Conservation (phyloP, 2,329 filamentous ascomycete species). For the Pleomassaria siparia region DNA sequence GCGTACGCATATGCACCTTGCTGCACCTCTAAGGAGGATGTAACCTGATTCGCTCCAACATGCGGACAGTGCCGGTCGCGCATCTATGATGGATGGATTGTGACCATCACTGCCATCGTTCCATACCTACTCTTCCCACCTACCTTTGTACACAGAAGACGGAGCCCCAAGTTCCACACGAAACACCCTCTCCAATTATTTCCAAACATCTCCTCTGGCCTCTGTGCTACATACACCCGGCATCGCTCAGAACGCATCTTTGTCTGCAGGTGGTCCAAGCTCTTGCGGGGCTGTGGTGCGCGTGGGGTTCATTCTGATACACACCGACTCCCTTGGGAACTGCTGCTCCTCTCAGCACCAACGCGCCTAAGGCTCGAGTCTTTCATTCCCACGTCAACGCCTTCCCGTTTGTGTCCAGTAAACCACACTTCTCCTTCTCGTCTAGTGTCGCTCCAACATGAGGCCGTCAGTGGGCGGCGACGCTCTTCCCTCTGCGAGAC, state of each 20-base stretch:
- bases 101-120: too few species aligned
- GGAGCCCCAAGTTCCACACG: background rate
- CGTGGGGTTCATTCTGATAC: slow-evolving; percentile 1
- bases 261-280: background rate
- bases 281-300: background rate
- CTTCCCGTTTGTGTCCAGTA: slow-evolving; percentile 51
- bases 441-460: slow-evolving; percentile 21
- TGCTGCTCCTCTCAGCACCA: too few species aligned
- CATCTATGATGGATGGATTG: too few species aligned
- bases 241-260: background rate
- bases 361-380: background rate
- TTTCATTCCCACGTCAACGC: background rate
- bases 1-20: background rate
- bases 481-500: slow-evolving; percentile 32
- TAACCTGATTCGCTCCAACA: background rate
- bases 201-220: background rate
- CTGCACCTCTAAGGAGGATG: background rate
- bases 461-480: slow-evolving; percentile 41
- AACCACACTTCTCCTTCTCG: background rate
- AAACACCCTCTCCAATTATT: too few species aligned
- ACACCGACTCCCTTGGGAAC: slow-evolving; percentile 4
- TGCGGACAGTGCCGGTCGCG: too few species aligned
- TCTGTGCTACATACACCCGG: too few species aligned
- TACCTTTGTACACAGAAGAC: background rate
- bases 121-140: background rate